These are phyloP conservation scores for Nakaseomyces nivariensis DNA, from an alignment of 1,139 yeast genomes.

Conservation along the genomic window DNA sequence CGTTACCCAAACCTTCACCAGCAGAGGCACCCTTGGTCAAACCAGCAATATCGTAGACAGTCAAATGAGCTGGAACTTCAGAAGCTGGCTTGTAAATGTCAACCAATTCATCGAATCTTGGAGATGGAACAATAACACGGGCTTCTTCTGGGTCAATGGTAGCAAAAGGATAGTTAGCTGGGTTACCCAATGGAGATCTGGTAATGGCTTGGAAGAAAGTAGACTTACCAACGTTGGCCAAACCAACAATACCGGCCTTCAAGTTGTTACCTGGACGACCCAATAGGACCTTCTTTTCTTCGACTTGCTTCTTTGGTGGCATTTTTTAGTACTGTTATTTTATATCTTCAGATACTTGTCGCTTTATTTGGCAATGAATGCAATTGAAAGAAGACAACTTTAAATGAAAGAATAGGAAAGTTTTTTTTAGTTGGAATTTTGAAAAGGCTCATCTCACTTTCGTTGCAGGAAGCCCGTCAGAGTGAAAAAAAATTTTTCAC, in stretches of 20 bases:
- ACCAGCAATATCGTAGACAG: slow-evolving; percentile 96
- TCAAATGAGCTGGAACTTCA: slow-evolving; percentile 87
- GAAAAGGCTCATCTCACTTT: not conserved
- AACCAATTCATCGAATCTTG: slow-evolving; percentile 70
- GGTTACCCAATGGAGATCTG: slow-evolving; percentile 89
- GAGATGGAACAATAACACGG: slow-evolving; percentile 89
- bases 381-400: too few species aligned
- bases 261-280: slow-evolving; percentile 99
- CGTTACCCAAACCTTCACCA: slow-evolving; percentile 98
- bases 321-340: slow-evolving; percentile 29
- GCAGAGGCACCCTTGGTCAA: slow-evolving; percentile 94
- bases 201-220: slow-evolving; percentile 82
- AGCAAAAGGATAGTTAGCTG: slow-evolving; percentile 97
- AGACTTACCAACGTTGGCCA: slow-evolving; percentile 95
- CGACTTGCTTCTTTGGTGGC: slow-evolving; percentile 94
- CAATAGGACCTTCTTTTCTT: slow-evolving; percentile 78
- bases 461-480: not conserved
- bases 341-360: not conserved
- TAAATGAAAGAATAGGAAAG: too few species aligned
- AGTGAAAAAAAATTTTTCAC: not conserved
- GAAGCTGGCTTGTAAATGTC: slow-evolving; percentile 72
- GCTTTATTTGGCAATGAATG: too few species aligned
- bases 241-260: slow-evolving; percentile 93
- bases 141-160: slow-evolving; percentile 99
- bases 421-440: not conserved